A percentile compares a stretch with the other conserved stretches of the same genome.
Evolutionary conservation across 2,329 filamentous ascomycete genomes (phyloP).

Genomic region (Fusarium torreyae): DNA sequence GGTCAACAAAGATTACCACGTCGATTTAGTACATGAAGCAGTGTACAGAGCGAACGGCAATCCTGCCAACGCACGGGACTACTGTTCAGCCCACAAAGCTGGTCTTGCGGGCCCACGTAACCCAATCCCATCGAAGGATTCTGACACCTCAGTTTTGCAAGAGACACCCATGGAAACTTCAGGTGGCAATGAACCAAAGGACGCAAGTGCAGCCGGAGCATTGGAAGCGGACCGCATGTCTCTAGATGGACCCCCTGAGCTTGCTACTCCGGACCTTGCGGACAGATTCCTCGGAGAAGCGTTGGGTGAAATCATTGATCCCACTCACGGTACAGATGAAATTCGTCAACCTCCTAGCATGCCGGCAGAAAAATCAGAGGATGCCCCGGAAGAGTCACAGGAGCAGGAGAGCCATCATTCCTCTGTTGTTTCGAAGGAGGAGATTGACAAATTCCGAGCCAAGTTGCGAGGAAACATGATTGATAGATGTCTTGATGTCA

Average conservation of each 20-base stretch:
- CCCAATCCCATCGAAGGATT: constrained; percentile 76
- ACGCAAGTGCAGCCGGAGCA: constrained; percentile 41
- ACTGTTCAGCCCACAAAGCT: constrained; percentile 76
- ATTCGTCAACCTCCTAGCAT: constrained; percentile 39
- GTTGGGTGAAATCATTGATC: constrained; percentile 51
- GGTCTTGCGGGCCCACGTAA: constrained; percentile 73
- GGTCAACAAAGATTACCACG: constrained; percentile 57
- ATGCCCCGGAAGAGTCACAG: constrained; percentile 27
- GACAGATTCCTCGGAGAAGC: constrained; percentile 49
- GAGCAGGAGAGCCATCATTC: constrained; percentile 33
- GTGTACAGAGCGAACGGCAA: constrained; percentile 86
- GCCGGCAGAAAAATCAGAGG: constrained; percentile 39
- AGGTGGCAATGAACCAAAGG: constrained; percentile 43
- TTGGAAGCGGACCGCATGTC: constrained; percentile 58
- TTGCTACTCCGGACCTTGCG: constrained; percentile 45
- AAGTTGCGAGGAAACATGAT: constrained; percentile 84
- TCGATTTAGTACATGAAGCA: constrained; percentile 81
- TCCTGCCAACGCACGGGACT: constrained; percentile 74
- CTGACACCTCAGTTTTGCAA: constrained; percentile 55
- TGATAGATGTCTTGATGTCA: constrained; percentile 90
- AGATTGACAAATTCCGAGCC: constrained; percentile 82
- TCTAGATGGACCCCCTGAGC: constrained; percentile 53
- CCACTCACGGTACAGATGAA: constrained; percentile 41
- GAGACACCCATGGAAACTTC: constrained; percentile 38
- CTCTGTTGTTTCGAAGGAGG: constrained; percentile 71